Evolutionary conservation across 495 filamentous ascomycete genomes (phyloP).

Genomic region (Neurospora sp.): DNA sequence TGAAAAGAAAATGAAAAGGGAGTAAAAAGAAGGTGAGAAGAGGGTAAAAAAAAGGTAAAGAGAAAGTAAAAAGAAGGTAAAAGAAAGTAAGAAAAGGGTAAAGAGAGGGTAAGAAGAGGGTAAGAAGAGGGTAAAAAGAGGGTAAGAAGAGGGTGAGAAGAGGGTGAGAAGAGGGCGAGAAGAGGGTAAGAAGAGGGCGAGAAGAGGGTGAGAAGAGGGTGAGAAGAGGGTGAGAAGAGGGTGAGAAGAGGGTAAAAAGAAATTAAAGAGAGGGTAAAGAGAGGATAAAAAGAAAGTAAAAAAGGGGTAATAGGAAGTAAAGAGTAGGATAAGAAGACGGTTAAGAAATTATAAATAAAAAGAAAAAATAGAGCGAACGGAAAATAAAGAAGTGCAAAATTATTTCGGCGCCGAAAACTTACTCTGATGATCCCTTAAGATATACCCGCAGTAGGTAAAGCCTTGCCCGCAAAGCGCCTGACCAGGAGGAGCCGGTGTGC

Average conservation of each 20-base stretch:
- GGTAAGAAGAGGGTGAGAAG: not conserved
- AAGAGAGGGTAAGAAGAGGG: not conserved
- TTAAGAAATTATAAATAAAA: not conserved
- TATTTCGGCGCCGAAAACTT: not conserved
- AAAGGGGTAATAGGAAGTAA: not conserved
- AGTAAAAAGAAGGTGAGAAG: not conserved
- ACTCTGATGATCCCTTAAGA: conserved; percentile 32
- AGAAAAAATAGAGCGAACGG: not conserved
- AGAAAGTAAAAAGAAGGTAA: not conserved
- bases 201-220: not conserved
- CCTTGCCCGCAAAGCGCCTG: conserved; percentile 27
- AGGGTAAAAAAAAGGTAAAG: not conserved
- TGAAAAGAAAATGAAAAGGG: not conserved
- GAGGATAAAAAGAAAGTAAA: not conserved
- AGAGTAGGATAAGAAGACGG: too few species aligned
- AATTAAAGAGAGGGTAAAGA: not conserved
- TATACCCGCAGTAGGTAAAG: conserved; percentile 38
- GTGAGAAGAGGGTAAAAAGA: rapidly evolving
- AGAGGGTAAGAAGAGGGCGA: too few species aligned
- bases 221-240: too few species aligned
- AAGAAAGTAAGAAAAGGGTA: not conserved
- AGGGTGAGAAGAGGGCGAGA: not conserved
- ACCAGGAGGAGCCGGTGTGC: conserved; percentile 5
- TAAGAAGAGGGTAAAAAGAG: not conserved
- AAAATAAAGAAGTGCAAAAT: not conserved